Evolutionary conservation across 2,329 filamentous ascomycete species (phyloP).

Genomic region (Cercospora sp.): DNA sequence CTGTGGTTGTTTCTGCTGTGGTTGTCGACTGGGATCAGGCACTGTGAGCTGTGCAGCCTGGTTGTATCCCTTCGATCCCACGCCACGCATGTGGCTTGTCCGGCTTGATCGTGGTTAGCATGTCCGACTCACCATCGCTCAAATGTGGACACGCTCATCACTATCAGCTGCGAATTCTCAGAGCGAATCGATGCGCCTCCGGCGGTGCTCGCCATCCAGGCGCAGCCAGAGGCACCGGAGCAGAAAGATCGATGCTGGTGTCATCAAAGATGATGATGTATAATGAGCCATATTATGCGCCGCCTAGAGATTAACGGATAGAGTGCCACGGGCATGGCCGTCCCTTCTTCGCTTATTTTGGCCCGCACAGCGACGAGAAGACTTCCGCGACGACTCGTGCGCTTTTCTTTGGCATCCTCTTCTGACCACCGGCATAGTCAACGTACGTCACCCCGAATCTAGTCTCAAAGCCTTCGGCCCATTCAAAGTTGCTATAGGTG

Average conservation of each 20-base stretch:
- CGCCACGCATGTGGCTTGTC: not conserved
- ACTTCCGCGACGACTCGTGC: constrained; percentile 61
- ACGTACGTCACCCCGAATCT: constrained; percentile 82
- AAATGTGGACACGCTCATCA: not conserved
- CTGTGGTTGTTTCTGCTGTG: constrained; percentile 11
- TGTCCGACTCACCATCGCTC: not conserved
- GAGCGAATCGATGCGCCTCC: not conserved
- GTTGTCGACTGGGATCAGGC: constrained; percentile 3
- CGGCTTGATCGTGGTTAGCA: not conserved
- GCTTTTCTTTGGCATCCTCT: constrained; percentile 80
- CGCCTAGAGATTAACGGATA: constrained; percentile 11
- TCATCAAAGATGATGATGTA: constrained; percentile 12
- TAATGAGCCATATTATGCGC: constrained; percentile 13
- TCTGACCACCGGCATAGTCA: constrained; percentile 78
- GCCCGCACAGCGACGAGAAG: constrained; percentile 19
- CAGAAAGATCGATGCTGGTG: constrained; percentile 9
- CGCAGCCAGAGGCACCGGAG: not conserved
- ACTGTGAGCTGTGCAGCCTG: not conserved
- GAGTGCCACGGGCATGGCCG: constrained; percentile 13
- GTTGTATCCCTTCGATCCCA: not conserved
- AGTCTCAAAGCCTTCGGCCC: constrained; percentile 75
- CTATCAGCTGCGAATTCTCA: not conserved
- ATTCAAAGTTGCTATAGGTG: constrained; percentile 70
- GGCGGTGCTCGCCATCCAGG: not conserved
- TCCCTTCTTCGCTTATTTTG: constrained; percentile 3